These are phyloP conservation scores for Zoysia matrella DNA, from an alignment of 202 grass and related monocot genomes.

Conservation along the genomic window DNA sequence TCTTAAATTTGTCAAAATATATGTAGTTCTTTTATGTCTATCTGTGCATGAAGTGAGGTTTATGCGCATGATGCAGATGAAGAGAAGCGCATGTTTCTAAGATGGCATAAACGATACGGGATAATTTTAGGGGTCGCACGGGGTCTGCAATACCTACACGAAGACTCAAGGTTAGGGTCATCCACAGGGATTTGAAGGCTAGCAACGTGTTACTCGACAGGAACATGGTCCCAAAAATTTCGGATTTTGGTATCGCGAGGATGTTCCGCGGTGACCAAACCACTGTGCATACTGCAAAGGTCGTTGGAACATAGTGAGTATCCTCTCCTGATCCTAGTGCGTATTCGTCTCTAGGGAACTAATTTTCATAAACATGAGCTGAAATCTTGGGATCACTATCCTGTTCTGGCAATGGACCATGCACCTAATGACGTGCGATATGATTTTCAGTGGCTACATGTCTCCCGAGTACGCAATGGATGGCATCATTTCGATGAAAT, in stretches of 20 bases:
- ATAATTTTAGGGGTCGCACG: conserved; percentile 54
- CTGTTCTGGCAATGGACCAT: too few relatives aligned
- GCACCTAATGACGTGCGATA: too few relatives aligned
- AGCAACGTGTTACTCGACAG: conserved; percentile 58
- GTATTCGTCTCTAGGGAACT: background rate
- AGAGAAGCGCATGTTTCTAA: conserved; percentile 25
- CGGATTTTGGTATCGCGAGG: conserved; percentile 49
- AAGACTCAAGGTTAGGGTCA: conserved; percentile 65
- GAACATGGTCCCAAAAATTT: conserved; percentile 55
- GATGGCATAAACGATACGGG: conserved; percentile 50
- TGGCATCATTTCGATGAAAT: too few relatives aligned
- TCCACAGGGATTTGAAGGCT: conserved; percentile 57
- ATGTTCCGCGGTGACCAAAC: conserved; percentile 61
- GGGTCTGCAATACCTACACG: conserved; percentile 53
- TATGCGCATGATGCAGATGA: conserved; percentile 37
- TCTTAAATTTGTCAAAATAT: too few relatives aligned
- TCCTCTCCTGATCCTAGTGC: background rate
- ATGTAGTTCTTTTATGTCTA: too few relatives aligned
- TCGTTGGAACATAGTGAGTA: conserved; percentile 57
- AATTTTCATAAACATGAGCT: too few relatives aligned
- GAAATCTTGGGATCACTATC: too few relatives aligned
- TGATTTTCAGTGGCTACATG: background rate
- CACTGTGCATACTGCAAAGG: conserved; percentile 37
- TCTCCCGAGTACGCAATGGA: too few relatives aligned
- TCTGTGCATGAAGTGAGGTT: background rate